These are phyloP conservation scores for Polygonum maritimum DNA, from an alignment of 148 eudicot species.

Conservation along the genomic window DNA sequence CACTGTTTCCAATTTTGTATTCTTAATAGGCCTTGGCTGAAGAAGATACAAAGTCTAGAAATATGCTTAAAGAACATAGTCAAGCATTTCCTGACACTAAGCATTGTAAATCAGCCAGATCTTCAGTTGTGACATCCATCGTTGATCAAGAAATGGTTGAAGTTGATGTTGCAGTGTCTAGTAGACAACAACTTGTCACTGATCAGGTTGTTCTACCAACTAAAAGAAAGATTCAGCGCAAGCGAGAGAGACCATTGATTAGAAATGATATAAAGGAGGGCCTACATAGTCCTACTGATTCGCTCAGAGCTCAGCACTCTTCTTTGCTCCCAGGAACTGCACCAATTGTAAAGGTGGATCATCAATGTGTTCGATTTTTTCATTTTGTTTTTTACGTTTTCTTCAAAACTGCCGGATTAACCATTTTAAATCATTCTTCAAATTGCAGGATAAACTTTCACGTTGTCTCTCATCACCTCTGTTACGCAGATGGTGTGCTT, in stretches of 20 bases:
- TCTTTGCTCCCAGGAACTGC: conserved; percentile 13
- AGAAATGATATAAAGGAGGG: conserved; percentile 12
- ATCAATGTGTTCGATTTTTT: neutral
- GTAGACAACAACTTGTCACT: conserved; percentile 13
- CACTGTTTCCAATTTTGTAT: neutral
- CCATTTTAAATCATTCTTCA: neutral
- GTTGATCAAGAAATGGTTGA: conserved; percentile 15
- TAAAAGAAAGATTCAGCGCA: conserved; percentile 21
- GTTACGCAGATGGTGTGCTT: conserved; percentile 35
- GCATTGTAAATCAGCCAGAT: conserved; percentile 16
- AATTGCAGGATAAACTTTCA: conserved; percentile 23
- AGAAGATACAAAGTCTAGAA: conserved; percentile 21
- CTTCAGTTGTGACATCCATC: conserved; percentile 25
- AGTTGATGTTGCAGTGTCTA: conserved; percentile 23
- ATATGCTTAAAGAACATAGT: conserved; percentile 14
- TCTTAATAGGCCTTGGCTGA: conserved; percentile 18
- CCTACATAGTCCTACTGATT: neutral
- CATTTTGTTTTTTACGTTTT: neutral
- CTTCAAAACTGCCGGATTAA: neutral
- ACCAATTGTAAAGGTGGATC: conserved; percentile 19
- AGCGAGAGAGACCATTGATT: conserved; percentile 16
- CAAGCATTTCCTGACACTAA: conserved; percentile 10
- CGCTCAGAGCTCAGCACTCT: conserved; percentile 4
- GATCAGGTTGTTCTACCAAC: conserved; percentile 13
- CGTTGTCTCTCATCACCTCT: conserved; percentile 21